These are phyloP conservation scores for Mycena galopus DNA, from an alignment of 768 basidiomycete genomes.

Conservation along the genomic window DNA sequence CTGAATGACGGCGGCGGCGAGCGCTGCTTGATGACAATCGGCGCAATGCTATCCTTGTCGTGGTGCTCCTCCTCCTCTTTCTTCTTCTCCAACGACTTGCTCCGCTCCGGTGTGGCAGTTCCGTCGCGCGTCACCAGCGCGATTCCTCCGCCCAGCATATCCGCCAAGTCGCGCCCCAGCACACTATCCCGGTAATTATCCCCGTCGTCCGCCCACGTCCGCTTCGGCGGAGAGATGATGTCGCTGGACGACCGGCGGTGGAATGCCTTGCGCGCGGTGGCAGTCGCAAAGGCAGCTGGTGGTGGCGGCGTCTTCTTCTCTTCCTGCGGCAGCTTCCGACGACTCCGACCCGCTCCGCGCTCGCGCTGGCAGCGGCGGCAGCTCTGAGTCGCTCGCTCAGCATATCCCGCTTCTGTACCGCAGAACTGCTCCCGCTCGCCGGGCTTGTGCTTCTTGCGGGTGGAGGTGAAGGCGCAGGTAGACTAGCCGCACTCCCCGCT, in stretches of 20 bases:
- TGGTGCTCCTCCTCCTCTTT: constrained; percentile 27
- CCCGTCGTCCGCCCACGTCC: constrained; percentile 26
- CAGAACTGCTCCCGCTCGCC: background rate
- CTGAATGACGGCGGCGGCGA: constrained; percentile 70
- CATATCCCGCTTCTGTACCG: constrained; percentile 47
- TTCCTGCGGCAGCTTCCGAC: background rate
- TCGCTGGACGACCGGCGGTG: constrained; percentile 42
- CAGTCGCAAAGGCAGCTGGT: constrained; percentile 20
- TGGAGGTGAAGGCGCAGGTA: no score
- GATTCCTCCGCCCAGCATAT: no score
- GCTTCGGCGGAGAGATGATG: constrained; percentile 15
- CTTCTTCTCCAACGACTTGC: background rate
- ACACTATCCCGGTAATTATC: constrained; percentile 39
- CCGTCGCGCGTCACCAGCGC: constrained; percentile 50
- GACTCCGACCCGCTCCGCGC: constrained; percentile 1
- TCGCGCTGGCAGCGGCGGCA: constrained; percentile 44
- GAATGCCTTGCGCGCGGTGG: no score
- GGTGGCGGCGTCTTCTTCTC: background rate
- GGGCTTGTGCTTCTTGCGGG: background rate
- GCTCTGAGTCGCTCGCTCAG: constrained; percentile 59
- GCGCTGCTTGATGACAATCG: constrained; percentile 71
- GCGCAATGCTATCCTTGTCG: constrained; percentile 54
- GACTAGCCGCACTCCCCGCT: constrained; percentile 38
- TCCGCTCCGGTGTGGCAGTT: constrained; percentile 13
- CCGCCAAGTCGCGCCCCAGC: constrained; percentile 57